Evolutionary conservation across 345 rosid species (phyloP), one percentile per base, ranked within the genome.

Genomic region (Tarenaya hassleriana): DNA sequence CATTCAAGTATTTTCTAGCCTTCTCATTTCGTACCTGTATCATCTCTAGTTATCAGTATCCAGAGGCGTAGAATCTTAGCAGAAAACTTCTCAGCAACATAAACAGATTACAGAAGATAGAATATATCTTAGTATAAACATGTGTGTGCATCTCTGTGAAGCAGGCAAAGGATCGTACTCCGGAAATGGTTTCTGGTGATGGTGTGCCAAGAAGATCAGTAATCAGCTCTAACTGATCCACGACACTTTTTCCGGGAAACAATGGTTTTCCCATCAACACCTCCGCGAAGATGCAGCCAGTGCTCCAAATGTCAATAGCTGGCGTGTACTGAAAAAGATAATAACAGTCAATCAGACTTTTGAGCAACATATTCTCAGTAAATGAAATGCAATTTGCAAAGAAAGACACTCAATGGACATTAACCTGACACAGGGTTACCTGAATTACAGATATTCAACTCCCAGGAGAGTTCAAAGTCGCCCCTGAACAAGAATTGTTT

Each of bases 221-320:
- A 47, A 94, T 94, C 76, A 94, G 62, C 64, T 94, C 99, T 63
- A 94, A 69, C 69, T 94, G 97, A 74, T 94, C 97, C 52, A 78
- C 94, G 8, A 88, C 94, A 62, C 95, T 94, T 77, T 88, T 94
- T 47, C 99, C 99, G 14, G 99, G 97, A 76, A 88, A 88, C 73
- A 94, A 65, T 27, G 99, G 99, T 76, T 94, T 94, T 76, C 99
- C 95, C 7, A 73, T 74, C 77, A 94, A 78, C 2, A 94, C 81
- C 76, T 94, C 99, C 6, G 99, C 99, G 61, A 94, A 86, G 53
- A 94, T 94, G 87, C 99, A 94, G 43, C 99, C 97, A 19, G 83
- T 78, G 64, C 99, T 80, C 97, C 99, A 94, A 57, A 83, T 68
- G 71, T 94, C 99, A 58, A 92, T 92, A n/a, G 98, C 98, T n/a